Conservation (phyloP, 106 monocot species). For the Acorus calamus region DNA sequence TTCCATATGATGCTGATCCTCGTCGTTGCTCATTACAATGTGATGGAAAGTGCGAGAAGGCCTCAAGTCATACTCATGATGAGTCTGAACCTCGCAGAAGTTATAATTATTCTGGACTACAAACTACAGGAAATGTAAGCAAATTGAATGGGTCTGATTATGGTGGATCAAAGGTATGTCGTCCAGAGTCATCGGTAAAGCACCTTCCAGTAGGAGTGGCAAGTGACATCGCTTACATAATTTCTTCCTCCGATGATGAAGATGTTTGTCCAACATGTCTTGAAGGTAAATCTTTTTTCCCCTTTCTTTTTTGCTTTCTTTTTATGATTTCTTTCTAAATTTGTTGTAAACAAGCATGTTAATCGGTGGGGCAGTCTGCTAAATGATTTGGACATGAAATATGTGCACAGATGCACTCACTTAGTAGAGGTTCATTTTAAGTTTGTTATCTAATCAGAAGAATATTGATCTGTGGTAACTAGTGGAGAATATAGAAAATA, state of each 20-base stretch:
- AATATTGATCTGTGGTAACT: too few species aligned
- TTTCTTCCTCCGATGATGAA: constrained; percentile 67
- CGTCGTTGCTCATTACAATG: constrained; percentile 32
- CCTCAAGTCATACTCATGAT: constrained; percentile 45
- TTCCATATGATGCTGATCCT: constrained; percentile 70
- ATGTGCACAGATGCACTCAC: too few species aligned
- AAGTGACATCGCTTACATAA: constrained; percentile 20
- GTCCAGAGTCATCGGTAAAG: constrained; percentile 27
- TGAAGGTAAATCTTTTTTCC: constrained; percentile 38
- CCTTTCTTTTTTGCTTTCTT: too few species aligned
- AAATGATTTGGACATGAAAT: too few species aligned
- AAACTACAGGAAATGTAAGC: constrained; percentile 7
- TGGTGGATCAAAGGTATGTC: constrained; percentile 25
- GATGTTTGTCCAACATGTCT: constrained; percentile 94
- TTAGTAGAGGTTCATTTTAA: too few species aligned
- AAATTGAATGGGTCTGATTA: constrained; percentile 22
- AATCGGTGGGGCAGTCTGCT: too few species aligned
- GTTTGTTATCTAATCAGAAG: too few species aligned
- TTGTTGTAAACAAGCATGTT: too few species aligned
- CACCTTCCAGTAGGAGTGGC: constrained; percentile 16
- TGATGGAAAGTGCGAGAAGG: constrained; percentile 33
- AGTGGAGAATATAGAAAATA: too few species aligned
- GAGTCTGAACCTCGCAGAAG: constrained; percentile 40
- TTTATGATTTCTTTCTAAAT: too few species aligned
- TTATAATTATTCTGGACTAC: constrained; percentile 7